A percentile compares a stretch with the other conserved stretches of the same genome.
These are phyloP conservation scores for Ceratobasidium theobromae DNA, from an alignment of 1,284 basidiomycete genomes.

Conservation along the genomic window DNA sequence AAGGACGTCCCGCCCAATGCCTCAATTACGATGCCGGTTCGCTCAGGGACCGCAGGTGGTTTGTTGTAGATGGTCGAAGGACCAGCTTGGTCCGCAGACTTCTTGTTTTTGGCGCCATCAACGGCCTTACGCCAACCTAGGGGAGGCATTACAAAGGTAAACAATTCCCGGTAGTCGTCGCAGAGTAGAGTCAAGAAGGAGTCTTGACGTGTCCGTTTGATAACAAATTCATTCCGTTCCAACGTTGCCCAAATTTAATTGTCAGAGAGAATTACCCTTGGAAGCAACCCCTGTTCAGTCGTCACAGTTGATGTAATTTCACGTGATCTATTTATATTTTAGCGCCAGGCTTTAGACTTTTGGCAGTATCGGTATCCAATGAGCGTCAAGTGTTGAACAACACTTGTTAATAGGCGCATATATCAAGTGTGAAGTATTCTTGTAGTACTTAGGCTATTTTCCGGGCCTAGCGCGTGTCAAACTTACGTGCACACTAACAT, in stretches of 20 bases:
- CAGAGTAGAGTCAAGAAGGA: neutral
- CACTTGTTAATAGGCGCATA: too few species aligned
- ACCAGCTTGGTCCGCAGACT: neutral
- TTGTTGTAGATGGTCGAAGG: neutral
- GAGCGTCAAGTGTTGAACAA: too few species aligned
- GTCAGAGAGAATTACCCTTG: neutral
- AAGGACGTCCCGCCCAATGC: constrained; percentile 6
- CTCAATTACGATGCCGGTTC: neutral
- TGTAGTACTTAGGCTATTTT: too few species aligned
- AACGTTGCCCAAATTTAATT: constrained; percentile 5
- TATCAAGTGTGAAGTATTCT: too few species aligned
- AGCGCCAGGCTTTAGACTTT: neutral
- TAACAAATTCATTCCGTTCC: constrained; percentile 9
- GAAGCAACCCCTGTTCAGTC: neutral
- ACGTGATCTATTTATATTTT: neutral
- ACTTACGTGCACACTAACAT: too few species aligned
- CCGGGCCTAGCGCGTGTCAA: too few species aligned
- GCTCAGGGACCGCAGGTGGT: constrained; percentile 9
- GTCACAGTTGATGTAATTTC: neutral
- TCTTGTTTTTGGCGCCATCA: constrained; percentile 25
- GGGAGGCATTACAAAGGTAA: constrained; percentile 23
- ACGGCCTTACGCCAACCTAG: constrained; percentile 19
- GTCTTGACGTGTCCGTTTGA: neutral
- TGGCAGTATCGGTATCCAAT: too few species aligned
- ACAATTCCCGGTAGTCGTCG: constrained; percentile 13